phyloP scores from a whole-genome alignment of 768 basidiomycete genomes.

The Pleurotus ostreatus region DNA sequence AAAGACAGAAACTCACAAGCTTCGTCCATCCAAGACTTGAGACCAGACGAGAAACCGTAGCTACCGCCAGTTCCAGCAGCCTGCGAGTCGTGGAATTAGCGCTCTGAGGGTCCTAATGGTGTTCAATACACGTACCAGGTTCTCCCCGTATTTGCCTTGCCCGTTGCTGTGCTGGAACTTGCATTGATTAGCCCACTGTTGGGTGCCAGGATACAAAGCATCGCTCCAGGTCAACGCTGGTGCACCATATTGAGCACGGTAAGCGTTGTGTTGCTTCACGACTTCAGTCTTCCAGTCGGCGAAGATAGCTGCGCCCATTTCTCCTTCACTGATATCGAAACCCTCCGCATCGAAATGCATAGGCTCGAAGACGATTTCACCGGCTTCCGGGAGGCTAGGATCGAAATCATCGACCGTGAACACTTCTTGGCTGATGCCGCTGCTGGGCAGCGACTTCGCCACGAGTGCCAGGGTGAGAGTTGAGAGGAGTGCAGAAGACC shows the following conservation, averaged over 20 bases:
- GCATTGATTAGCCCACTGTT: conserved; percentile 19
- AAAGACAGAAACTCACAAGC: conserved; percentile 15
- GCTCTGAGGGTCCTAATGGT: not conserved
- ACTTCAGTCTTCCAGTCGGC: conserved; percentile 15
- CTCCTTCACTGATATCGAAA: not conserved
- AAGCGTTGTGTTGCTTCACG: conserved; percentile 15
- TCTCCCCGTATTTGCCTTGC: conserved; percentile 23
- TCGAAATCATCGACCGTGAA: not conserved
- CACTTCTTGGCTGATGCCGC: not conserved
- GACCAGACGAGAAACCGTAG: conserved; percentile 14
- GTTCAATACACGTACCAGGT: conserved; percentile 16
- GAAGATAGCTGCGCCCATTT: conserved; percentile 7
- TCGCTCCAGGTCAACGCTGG: conserved; percentile 18
- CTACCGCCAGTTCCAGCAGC: conserved; percentile 14
- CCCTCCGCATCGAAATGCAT: too few relatives aligned
- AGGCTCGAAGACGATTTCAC: not conserved
- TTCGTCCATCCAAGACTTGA: conserved; percentile 25
- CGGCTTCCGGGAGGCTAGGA: conserved; percentile 5
- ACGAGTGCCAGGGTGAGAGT: not conserved
- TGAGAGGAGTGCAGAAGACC: not conserved
- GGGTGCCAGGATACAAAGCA: conserved; percentile 15
- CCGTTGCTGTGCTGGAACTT: conserved; percentile 19
- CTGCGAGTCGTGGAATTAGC: conserved; percentile 2
- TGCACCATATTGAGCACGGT: conserved; percentile 20
- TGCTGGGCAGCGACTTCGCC: not conserved